These are phyloP conservation scores for Mediolabrus comicus DNA, from an alignment of 108 stramenopile species.

Conservation along the genomic window DNA sequence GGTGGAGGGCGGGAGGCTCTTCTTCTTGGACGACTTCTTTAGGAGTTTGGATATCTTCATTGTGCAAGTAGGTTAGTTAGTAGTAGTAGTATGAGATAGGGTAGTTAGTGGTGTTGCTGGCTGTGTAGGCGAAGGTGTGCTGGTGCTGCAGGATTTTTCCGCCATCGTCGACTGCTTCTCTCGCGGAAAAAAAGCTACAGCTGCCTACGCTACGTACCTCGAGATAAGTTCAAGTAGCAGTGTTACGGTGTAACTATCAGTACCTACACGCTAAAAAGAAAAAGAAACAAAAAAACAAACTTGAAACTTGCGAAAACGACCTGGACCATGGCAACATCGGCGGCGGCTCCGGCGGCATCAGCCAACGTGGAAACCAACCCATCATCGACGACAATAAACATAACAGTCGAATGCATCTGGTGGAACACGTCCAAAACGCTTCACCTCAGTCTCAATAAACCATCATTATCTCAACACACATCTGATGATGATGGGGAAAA, in stretches of 20 bases:
- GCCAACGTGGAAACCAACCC: not conserved
- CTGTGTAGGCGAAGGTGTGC: too few species aligned
- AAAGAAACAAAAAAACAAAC: not conserved
- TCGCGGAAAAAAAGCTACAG: too few species aligned
- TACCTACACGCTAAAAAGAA: too few species aligned
- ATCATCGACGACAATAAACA: not conserved
- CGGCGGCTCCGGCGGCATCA: not conserved
- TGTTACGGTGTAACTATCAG: too few species aligned
- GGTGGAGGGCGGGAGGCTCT: not conserved
- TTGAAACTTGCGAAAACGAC: too few species aligned
- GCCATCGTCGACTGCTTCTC: too few species aligned
- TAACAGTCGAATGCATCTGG: not conserved
- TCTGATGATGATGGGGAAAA: not conserved
- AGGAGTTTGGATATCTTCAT: not conserved
- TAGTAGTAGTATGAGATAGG: too few species aligned
- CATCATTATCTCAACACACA: not conserved
- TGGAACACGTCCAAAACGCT: not conserved
- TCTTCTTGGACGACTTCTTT: not conserved
- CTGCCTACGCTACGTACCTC: too few species aligned
- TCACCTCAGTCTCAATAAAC: not conserved
- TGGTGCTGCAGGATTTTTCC: too few species aligned
- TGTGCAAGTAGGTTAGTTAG: too few species aligned
- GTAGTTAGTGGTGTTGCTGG: too few species aligned
- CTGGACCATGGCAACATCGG: not conserved
- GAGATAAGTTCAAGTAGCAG: too few species aligned